Percentiles rank a stretch among this genome's conserved stretches.
phyloP scores from a whole-genome alignment of 371 early-diverging fungal species.

The Blastocladiella emersonii region DNA sequence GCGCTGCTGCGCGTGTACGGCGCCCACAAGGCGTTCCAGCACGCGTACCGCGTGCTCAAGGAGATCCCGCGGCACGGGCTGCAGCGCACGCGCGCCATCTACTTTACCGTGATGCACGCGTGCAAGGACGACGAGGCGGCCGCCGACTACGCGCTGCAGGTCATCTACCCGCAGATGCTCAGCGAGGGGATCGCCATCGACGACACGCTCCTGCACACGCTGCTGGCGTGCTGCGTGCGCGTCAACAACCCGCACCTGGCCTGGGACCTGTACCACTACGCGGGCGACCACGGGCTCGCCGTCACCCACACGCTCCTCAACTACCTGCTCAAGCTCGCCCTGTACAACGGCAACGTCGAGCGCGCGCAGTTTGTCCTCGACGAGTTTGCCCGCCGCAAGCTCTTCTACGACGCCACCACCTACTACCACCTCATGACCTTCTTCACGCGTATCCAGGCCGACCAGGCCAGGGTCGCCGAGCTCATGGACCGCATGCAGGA shows the following conservation, averaged over 20 bases:
- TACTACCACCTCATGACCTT: slow-evolving; percentile 4
- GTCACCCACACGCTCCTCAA: not conserved
- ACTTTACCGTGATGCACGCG: slow-evolving; percentile 4
- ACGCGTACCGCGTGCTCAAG: not conserved
- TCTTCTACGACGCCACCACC: not conserved
- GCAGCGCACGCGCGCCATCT: not conserved
- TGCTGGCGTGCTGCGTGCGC: slow-evolving; percentile 1
- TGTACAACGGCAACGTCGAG: not conserved
- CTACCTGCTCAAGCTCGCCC: slow-evolving; percentile 1
- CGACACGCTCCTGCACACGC: not conserved
- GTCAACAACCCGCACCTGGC: not conserved
- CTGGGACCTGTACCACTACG: not conserved
- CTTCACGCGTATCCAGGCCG: not conserved
- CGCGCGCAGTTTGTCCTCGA: not conserved
- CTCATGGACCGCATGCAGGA: not conserved
- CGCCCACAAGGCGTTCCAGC: not conserved
- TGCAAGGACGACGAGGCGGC: too few relatives aligned
- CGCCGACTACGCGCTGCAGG: not conserved
- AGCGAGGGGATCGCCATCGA: not conserved
- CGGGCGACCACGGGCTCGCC: not conserved
- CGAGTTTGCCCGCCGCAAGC: not conserved
- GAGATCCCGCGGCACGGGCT: not conserved
- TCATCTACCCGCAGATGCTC: not conserved
- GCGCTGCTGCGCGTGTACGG: not conserved
- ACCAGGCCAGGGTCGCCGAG: not conserved